Conservation (phyloP, 2,329 filamentous ascomycete species). For the Sclerotinia nivalis region DNA sequence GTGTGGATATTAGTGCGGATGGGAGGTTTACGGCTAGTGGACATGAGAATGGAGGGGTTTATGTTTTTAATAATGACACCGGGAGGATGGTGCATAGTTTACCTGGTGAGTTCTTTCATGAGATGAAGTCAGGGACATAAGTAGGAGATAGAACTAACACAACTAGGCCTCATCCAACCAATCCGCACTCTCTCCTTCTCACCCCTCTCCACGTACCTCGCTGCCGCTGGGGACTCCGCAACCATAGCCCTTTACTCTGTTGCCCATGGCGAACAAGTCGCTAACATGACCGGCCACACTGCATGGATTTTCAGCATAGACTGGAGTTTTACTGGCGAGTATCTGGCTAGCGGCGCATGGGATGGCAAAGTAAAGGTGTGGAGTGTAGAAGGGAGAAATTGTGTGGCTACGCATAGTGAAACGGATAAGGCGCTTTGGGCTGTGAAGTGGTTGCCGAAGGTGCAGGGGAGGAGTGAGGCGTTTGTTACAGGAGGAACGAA, state of each 20-base stretch:
- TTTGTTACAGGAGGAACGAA: constrained; percentile 81
- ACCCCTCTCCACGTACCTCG: constrained; percentile 78
- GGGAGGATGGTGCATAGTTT: constrained; percentile 83
- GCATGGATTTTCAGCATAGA: constrained; percentile 90
- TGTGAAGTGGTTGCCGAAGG: constrained; percentile 80
- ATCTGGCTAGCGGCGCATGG: constrained; percentile 81
- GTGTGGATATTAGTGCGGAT: constrained; percentile 77
- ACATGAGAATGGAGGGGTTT: constrained; percentile 87
- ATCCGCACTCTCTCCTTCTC: constrained; percentile 87
- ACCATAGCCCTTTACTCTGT: constrained; percentile 93
- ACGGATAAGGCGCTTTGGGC: constrained; percentile 83
- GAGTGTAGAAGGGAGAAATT: constrained; percentile 79
- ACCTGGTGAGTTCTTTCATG: constrained; percentile 56
- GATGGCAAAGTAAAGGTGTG: constrained; percentile 96
- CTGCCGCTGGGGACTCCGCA: constrained; percentile 84
- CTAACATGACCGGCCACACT: constrained; percentile 74
- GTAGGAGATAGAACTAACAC: constrained; percentile 30
- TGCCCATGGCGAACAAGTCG: constrained; percentile 86
- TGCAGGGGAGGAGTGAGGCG: constrained; percentile 56
- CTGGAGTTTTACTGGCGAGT: constrained; percentile 93
- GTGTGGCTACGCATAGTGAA: constrained; percentile 92
- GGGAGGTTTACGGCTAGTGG: constrained; percentile 87
- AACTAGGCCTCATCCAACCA: constrained; percentile 75
- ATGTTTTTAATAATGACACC: constrained; percentile 92
- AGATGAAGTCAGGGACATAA: background rate